Conservation (phyloP, 345 rosid genomes). For the Cochlearia excelsa region DNA sequence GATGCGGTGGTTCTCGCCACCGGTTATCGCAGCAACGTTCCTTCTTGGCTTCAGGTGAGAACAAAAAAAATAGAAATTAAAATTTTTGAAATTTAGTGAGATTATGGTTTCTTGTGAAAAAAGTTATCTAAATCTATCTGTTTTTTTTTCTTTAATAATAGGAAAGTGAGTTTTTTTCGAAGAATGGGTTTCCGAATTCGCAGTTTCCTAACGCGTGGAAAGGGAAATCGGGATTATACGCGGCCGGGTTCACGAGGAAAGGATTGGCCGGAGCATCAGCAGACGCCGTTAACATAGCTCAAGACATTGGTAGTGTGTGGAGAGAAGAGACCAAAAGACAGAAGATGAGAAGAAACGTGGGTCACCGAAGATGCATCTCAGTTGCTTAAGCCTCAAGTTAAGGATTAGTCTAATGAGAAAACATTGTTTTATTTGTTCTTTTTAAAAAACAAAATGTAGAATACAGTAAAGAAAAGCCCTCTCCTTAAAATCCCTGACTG, state of each 20-base stretch:
- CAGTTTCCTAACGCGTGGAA: conserved; percentile 77
- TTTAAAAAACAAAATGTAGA: not conserved
- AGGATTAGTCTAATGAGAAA: not conserved
- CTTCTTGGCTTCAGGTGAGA: conserved; percentile 74
- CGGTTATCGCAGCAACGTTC: conserved; percentile 71
- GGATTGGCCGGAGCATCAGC: conserved; percentile 80
- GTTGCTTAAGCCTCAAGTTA: conserved; percentile 27
- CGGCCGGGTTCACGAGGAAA: conserved; percentile 85
- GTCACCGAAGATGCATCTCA: conserved; percentile 74
- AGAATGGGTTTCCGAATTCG: conserved; percentile 59
- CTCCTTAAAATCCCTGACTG: conserved; percentile 49
- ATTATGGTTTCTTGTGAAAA: conserved; percentile 10
- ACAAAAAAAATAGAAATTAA: too few species aligned
- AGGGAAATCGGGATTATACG: conserved; percentile 73
- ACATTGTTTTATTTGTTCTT: not conserved
- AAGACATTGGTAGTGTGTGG: conserved; percentile 75
- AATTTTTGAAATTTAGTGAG: not conserved
- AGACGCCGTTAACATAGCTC: conserved; percentile 70
- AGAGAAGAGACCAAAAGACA: conserved; percentile 69
- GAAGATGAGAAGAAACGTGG: conserved; percentile 44
- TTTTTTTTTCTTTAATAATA: conserved; percentile 23
- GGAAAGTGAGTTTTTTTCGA: conserved; percentile 80
- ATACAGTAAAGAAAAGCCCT: conserved; percentile 43
- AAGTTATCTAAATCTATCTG: conserved; percentile 26
- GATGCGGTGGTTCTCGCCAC: conserved; percentile 74